Percentiles rank a stretch among this genome's conserved stretches.
Evolutionary conservation across 2,329 filamentous ascomycete species (phyloP).

Genomic region (Madurella fahalii): DNA sequence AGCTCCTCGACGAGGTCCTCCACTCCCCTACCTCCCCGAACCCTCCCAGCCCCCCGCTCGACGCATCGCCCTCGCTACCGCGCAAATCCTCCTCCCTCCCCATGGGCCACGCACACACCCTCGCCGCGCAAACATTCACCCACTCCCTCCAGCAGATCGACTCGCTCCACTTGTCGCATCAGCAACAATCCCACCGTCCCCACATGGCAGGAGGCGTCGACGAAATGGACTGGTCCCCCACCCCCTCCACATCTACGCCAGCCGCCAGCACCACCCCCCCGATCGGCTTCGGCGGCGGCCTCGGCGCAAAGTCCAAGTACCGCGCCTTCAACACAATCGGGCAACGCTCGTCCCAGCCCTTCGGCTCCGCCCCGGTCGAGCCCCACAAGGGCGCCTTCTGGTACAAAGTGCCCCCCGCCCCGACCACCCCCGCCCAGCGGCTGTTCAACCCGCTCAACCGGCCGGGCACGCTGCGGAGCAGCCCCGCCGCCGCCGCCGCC

Average conservation of each 20-base stretch:
- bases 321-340: slow-evolving; percentile 51
- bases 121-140: slow-evolving; percentile 13
- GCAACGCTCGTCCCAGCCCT: slow-evolving; percentile 38
- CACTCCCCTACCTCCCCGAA: slow-evolving; percentile 26
- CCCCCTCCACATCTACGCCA: slow-evolving; percentile 24
- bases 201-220: slow-evolving; percentile 35
- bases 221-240: slow-evolving; percentile 72
- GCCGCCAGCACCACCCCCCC: background rate
- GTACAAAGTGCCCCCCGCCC: slow-evolving; percentile 66
- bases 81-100: slow-evolving; percentile 4
- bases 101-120: slow-evolving; percentile 17
- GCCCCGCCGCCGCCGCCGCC: slow-evolving; percentile 33
- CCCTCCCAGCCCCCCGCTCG: slow-evolving; percentile 12
- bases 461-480: slow-evolving; percentile 45
- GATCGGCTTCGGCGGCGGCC: background rate
- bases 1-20: slow-evolving; percentile 45
- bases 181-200: slow-evolving; percentile 13
- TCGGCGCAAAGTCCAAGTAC: slow-evolving; percentile 40
- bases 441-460: slow-evolving; percentile 58
- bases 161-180: slow-evolving; percentile 10
- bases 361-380: slow-evolving; percentile 44
- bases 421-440: slow-evolving; percentile 60
- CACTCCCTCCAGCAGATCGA: slow-evolving; percentile 13
- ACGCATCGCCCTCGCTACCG: slow-evolving; percentile 7
- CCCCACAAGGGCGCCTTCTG: slow-evolving; percentile 56